Evolutionary conservation across 306 rosid genomes (phyloP).

Genomic region (Medicago truncatula): MtrunA17r5.0-ANR NC_053044.1:34812501-34813000

Average conservation of each 20-base stretch:
- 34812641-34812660: neutral
- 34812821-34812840: neutral
- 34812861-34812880: neutral
- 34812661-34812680: neutral
- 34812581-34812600: too few relatives aligned
- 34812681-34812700: neutral
- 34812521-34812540: neutral
- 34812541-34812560: too few relatives aligned
- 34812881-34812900: too few relatives aligned
- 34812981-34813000: too few relatives aligned
- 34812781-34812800: neutral
- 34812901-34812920: neutral
- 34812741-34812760: constrained; percentile 86
- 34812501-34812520: neutral
- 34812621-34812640: neutral
- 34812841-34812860: neutral
- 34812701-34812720: constrained; percentile 11
- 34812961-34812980: neutral
- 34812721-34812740: constrained; percentile 40
- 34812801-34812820: neutral
- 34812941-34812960: neutral
- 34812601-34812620: neutral
- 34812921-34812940: neutral
- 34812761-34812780: constrained; percentile 49
- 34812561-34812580: neutral